phyloP scores from a whole-genome alignment of 1,284 basidiomycete species.

The Moesziomyces globuligerus region DNA sequence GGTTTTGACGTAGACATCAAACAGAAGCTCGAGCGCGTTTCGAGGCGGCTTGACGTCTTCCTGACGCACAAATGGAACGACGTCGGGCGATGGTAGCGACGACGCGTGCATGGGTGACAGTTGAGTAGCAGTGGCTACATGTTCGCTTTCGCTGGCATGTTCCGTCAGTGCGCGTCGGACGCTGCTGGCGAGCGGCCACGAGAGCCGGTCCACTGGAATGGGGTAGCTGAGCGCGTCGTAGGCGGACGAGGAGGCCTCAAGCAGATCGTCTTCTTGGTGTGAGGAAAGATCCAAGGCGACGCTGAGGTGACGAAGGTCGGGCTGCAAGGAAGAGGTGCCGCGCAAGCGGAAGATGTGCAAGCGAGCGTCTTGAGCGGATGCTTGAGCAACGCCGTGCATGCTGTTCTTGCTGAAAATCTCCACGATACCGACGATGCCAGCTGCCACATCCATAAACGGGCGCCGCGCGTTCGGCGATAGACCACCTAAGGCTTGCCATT shows the following conservation, averaged over 20 bases:
- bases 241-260: slow-evolving; percentile 13
- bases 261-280: slow-evolving; percentile 19
- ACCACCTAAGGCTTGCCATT: slow-evolving; percentile 39
- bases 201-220: slow-evolving; percentile 37
- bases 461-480: slow-evolving; percentile 21
- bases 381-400: not conserved
- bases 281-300: slow-evolving; percentile 23
- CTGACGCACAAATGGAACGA: slow-evolving; percentile 20
- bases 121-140: not conserved
- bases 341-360: slow-evolving; percentile 35
- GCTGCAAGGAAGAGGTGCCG: not conserved
- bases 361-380: slow-evolving; percentile 3
- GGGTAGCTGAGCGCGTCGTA: slow-evolving; percentile 41
- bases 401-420: slow-evolving; percentile 9
- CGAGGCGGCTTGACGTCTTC: slow-evolving; percentile 33
- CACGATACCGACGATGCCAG: slow-evolving; percentile 33
- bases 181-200: slow-evolving; percentile 15
- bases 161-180: slow-evolving; percentile 10
- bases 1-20: slow-evolving; percentile 20
- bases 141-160: not conserved
- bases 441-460: slow-evolving; percentile 41
- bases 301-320: slow-evolving; percentile 32
- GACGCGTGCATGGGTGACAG: slow-evolving; percentile 7
- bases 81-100: slow-evolving; percentile 4
- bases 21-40: slow-evolving; percentile 19